phyloP scores from a whole-genome alignment of 139 green algal genomes.

The Astrephomene gubernaculifera region DNA sequence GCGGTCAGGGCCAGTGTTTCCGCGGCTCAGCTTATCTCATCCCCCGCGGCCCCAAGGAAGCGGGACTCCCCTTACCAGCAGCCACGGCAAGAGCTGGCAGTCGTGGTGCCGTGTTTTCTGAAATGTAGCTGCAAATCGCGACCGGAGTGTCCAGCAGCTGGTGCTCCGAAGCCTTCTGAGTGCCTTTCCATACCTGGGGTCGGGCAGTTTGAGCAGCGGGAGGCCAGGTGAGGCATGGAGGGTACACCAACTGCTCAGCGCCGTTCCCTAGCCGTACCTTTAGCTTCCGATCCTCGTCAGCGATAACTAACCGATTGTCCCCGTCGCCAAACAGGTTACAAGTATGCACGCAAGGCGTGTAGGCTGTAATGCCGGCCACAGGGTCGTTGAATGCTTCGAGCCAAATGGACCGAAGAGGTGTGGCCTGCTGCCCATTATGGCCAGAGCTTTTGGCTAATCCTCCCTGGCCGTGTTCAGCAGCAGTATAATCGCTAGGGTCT shows the following conservation, averaged over 20 bases:
- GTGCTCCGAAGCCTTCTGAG: constrained; percentile 68
- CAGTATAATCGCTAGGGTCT: constrained; percentile 11
- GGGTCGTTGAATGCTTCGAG: constrained; percentile 57
- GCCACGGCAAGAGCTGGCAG: constrained; percentile 74
- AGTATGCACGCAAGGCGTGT: constrained; percentile 63
- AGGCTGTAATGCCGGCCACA: constrained; percentile 66
- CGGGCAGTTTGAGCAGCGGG: neutral
- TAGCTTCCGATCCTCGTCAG: constrained; percentile 73
- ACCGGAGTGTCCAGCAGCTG: constrained; percentile 68
- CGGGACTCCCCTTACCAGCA: constrained; percentile 44
- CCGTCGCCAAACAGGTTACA: constrained; percentile 78
- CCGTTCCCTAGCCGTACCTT: constrained; percentile 55
- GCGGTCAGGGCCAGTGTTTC: too few relatives aligned
- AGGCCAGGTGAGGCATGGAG: neutral
- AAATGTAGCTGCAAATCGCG: constrained; percentile 65
- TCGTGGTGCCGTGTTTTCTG: constrained; percentile 44
- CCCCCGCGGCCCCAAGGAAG: too few relatives aligned
- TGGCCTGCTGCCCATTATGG: neutral
- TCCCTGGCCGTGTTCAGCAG: neutral
- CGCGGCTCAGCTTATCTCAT: too few relatives aligned
- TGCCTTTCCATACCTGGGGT: constrained; percentile 77
- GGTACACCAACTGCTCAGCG: neutral
- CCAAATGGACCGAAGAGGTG: constrained; percentile 18
- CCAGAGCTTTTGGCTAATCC: neutral
- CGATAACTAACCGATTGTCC: constrained; percentile 77